Evolutionary conservation across 2,329 filamentous ascomycete species (phyloP), one percentile per base, ranked within the genome.

Genomic region (Neonectria ditissima): DNA sequence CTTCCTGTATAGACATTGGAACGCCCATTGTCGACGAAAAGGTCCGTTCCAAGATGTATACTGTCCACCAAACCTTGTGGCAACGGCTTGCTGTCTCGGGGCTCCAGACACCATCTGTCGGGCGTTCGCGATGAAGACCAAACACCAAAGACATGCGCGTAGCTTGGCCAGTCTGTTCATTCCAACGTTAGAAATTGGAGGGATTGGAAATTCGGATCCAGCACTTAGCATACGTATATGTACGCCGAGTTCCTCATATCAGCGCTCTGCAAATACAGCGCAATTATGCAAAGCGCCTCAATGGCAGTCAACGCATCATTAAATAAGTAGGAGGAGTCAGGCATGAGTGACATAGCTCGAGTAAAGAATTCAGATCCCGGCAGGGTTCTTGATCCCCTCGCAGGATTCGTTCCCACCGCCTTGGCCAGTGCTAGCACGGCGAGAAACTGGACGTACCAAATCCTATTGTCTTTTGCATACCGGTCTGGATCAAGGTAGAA

Each of bases 11-110:
- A 0, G 59, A 47, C 59, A 62, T 62, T 8, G 59, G 59, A 24
- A 62, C 59, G 3, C 59, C 59, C 24, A 62, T 62, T 11, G 53
- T 62, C 4, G 53, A 57, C 7, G 59, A 41, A 20, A 62, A 62
- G 30, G 51, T 57, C 5, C 54, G 54, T 24, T 62, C 59, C 16
- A 62, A 26, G 9, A 62, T 56, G 18, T 62, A 62, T 5, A 62
- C 59, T 1, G 59, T 62, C 59, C 59, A 62, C 59, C 59, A 62
- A 41, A 62, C 55, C 18, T 56, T 62, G 16, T 62, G 59, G 20
- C 59, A 62, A 18, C 59, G 59, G 14, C 26, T 39, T 14, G 47
- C 59, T 18, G 54, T 62, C 14, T 62, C 54, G 2, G 54, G 30
- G 14, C 30, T 53, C 59, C 59, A 62, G 30, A 41, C 34, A 2